Evolutionary conservation across 208 protist genomes (phyloP), one percentile per base, ranked within the genome.

Genomic region (Strigomonas galati): DNA sequence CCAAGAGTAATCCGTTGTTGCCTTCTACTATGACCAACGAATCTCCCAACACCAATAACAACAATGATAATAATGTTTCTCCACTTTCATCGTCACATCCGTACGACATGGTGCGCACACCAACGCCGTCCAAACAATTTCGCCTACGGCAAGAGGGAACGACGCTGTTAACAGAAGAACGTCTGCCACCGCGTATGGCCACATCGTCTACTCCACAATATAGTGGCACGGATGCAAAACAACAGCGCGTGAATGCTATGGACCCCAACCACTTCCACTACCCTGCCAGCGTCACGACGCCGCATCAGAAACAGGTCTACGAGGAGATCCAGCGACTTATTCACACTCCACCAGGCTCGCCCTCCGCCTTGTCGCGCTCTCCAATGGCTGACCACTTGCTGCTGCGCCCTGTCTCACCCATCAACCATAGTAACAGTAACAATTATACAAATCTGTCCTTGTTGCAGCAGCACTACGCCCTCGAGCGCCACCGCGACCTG

Each of bases 301-400:
- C 53, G 1, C 69, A 65, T n/a, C 76, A 82, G 53, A 63, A 67
- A 17, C 44, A 17, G 7, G 67, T 85, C 17, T 82, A 85, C 70
- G 37, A 31, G 26, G 70, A 83, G 26, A 69, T 83, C 72, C 67
- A 71, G 35, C 69, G 32, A 10, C 52, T 80, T n/a, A 65, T 80
- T 12, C 57, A 67, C 24, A 37, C 40, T 0, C 63, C 69, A 6
- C 62, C 67, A n/a, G 30, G 53, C 12, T 60, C 52, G 9, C 52
- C 35, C 2, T 2, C 27, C n/a, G 54, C 49, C 30, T 17, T 21
- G 3, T 2, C n/a, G 9, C n/a, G 17, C 9, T 24, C n/a, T 5
- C 44, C 17, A 3, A 51, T 14, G 17, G 19, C 10, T 2, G 19
- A 21, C 44, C 3, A 21, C 9, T 17, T 17, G 44, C 10, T 17